Evolutionary conservation across 176 grass and related monocot species (phyloP).

Genomic region (Tillandsia fasciculata): DNA sequence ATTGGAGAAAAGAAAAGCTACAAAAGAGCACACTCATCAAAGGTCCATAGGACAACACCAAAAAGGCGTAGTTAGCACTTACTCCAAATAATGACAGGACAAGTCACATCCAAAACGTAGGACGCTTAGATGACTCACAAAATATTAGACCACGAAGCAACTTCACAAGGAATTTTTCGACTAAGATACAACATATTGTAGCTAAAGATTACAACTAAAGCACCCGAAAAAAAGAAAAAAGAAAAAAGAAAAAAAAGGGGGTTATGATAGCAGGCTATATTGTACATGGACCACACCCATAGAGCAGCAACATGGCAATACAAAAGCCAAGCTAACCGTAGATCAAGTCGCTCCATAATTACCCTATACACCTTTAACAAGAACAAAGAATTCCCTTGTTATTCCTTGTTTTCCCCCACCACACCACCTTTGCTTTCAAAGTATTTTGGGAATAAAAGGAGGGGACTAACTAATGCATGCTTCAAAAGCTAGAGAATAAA

Average conservation of each 20-base stretch:
- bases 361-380: slow-evolving; percentile 52
- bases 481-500: slow-evolving; percentile 1
- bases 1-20: not conserved
- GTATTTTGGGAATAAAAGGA: no score
- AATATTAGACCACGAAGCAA: slow-evolving; percentile 26
- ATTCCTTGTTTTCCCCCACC: not conserved
- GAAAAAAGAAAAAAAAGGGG: slow-evolving; percentile 25
- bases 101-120: not conserved
- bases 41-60: not conserved
- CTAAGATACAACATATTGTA: slow-evolving; percentile 41
- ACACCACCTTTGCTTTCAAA: no score
- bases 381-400: not conserved
- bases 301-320: slow-evolving; percentile 42
- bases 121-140: not conserved
- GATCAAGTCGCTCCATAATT: not conserved
- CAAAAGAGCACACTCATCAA: not conserved
- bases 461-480: no score
- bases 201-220: slow-evolving; percentile 45
- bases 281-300: slow-evolving; percentile 39
- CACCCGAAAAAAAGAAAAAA: no score
- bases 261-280: slow-evolving; percentile 54
- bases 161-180: no score
- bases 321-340: not conserved
- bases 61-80: not conserved
- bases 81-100: slow-evolving; percentile 11